Percentiles rank a stretch among this genome's conserved stretches.
Evolutionary conservation across 306 rosid species (phyloP).

Genomic region (Cajanus cajan): DNA sequence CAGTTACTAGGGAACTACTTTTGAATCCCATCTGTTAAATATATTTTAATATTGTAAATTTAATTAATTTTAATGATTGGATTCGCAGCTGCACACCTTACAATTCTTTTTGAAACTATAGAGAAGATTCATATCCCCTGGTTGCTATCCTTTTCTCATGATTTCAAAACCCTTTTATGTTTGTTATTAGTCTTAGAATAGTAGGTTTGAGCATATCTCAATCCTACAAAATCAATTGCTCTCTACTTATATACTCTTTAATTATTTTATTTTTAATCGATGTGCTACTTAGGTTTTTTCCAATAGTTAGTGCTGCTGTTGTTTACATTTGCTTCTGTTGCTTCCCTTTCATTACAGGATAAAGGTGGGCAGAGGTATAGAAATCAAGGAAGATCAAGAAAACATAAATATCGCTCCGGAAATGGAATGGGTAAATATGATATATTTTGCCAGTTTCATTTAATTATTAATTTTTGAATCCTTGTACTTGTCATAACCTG

Average conservation of each 20-base stretch:
- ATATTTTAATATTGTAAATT: neutral
- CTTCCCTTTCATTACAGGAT: conserved; percentile 49
- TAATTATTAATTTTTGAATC: neutral
- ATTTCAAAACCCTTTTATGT: neutral
- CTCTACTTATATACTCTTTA: too few species aligned
- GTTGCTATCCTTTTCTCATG: neutral
- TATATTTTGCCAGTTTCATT: neutral
- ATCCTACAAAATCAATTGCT: too few species aligned
- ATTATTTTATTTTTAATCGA: too few species aligned
- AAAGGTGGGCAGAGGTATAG: conserved; percentile 66
- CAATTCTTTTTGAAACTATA: neutral
- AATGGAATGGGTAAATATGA: conserved; percentile 70
- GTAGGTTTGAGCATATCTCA: too few species aligned
- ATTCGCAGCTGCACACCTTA: neutral
- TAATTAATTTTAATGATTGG: neutral
- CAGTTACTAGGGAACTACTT: neutral
- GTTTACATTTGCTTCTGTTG: conserved; percentile 14
- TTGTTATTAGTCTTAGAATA: too few species aligned
- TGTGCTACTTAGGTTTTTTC: too few species aligned
- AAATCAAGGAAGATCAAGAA: conserved; percentile 63
- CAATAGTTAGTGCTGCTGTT: neutral
- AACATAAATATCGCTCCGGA: conserved; percentile 60
- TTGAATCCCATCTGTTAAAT: neutral
- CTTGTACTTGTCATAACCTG: conserved; percentile 1
- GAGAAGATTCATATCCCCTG: neutral